These are phyloP conservation scores for Bidens hawaiensis DNA, from an alignment of 140 eudicot genomes.

Conservation along the genomic window DNA sequence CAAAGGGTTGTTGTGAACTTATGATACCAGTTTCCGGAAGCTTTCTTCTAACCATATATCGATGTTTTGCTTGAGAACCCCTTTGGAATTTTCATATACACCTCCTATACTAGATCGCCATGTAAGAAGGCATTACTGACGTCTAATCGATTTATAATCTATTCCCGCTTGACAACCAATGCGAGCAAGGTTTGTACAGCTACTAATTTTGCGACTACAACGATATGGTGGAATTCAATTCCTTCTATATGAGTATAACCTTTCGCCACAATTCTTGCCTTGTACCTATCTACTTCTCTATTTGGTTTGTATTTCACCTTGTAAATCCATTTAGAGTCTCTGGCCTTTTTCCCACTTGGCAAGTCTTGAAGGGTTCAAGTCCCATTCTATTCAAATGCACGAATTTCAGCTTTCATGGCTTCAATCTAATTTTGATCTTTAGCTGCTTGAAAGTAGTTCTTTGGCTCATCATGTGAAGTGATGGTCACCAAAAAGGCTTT, in stretches of 20 bases:
- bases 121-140: neutral
- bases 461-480: too few relatives aligned
- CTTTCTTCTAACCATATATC: neutral
- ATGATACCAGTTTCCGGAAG: too few relatives aligned
- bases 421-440: neutral
- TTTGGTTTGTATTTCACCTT: too few relatives aligned
- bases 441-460: too few relatives aligned
- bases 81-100: neutral
- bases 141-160: neutral
- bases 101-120: neutral
- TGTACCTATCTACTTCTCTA: neutral
- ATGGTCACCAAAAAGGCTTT: too few relatives aligned
- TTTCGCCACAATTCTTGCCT: neutral
- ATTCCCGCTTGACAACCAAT: neutral
- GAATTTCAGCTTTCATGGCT: neutral
- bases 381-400: too few relatives aligned
- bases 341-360: neutral
- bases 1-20: neutral
- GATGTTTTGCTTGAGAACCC: neutral
- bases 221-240: too few relatives aligned
- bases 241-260: neutral
- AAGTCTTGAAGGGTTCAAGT: neutral
- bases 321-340: too few relatives aligned
- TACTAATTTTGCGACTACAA: too few relatives aligned
- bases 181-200: neutral